These are phyloP conservation scores for Ustilago esculenta DNA, from an alignment of 1,284 basidiomycete species.

Conservation along the genomic window DNA sequence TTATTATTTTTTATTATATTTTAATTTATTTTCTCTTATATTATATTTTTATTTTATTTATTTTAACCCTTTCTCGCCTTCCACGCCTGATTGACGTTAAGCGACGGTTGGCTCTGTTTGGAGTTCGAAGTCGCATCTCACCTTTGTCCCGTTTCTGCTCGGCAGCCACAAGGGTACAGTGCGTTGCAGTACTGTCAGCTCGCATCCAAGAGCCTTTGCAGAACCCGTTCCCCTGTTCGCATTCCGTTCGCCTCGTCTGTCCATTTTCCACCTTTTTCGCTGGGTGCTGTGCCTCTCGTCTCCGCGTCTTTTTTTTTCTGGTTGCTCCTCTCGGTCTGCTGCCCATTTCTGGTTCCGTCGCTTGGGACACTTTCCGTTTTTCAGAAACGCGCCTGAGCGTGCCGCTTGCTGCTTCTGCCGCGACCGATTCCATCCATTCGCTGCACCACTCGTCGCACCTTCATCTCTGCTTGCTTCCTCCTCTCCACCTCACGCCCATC, in stretches of 20 bases:
- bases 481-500: slow-evolving; percentile 5
- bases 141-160: too few species aligned
- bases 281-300: background rate
- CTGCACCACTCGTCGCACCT: background rate
- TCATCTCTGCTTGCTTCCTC: background rate
- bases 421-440: background rate
- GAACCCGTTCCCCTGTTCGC: background rate
- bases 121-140: too few species aligned
- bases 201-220: too few species aligned
- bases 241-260: background rate
- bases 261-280: too few species aligned
- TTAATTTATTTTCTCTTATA: background rate
- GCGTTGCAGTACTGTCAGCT: too few species aligned
- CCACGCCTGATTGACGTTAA: too few species aligned
- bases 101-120: too few species aligned
- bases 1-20: background rate
- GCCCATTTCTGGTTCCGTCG: background rate
- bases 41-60: background rate
- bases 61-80: background rate
- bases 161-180: too few species aligned
- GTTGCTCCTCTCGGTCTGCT: background rate
- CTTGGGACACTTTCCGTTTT: background rate
- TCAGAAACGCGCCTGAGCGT: background rate
- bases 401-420: background rate
- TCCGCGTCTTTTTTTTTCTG: background rate